Evolutionary conservation across 2,329 filamentous ascomycete genomes (phyloP).

Genomic region (Colletotrichum sp.): DNA sequence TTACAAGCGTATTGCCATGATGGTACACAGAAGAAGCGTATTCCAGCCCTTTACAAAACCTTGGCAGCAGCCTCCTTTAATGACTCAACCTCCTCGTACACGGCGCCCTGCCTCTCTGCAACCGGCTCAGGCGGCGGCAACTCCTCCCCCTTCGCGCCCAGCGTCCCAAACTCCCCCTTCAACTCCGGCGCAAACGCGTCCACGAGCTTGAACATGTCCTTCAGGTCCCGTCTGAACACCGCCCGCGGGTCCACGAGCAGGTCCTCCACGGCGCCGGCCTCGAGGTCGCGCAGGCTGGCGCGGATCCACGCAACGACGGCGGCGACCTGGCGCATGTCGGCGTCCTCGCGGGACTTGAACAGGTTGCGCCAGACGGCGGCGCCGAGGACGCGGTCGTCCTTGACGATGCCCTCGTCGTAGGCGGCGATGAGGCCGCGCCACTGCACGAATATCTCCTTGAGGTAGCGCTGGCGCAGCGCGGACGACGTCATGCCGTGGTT

Average conservation of each 20-base stretch:
- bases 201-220: constrained; percentile 40
- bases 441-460: constrained; percentile 91
- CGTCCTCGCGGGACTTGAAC: constrained; percentile 71
- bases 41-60: neutral
- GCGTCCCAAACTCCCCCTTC: constrained; percentile 40
- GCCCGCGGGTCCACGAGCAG: constrained; percentile 40
- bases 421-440: constrained; percentile 88
- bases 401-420: constrained; percentile 81
- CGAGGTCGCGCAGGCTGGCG: constrained; percentile 49
- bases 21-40: neutral
- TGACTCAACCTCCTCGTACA: constrained; percentile 6
- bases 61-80: neutral
- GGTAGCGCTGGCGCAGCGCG: constrained; percentile 65
- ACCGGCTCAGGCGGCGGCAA: neutral
- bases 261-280: constrained; percentile 52
- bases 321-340: constrained; percentile 55
- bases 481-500: constrained; percentile 73
- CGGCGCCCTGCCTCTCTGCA: constrained; percentile 24
- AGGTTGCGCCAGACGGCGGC: constrained; percentile 93
- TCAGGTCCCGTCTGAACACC: constrained; percentile 49
- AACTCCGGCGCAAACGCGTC: constrained; percentile 36
- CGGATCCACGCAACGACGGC: constrained; percentile 65
- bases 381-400: constrained; percentile 78
- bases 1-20: constrained; percentile 24
- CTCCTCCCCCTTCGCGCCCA: constrained; percentile 27